Conservation (phyloP, 1,139 yeast species). For the Suhomyces maxii region DNA sequence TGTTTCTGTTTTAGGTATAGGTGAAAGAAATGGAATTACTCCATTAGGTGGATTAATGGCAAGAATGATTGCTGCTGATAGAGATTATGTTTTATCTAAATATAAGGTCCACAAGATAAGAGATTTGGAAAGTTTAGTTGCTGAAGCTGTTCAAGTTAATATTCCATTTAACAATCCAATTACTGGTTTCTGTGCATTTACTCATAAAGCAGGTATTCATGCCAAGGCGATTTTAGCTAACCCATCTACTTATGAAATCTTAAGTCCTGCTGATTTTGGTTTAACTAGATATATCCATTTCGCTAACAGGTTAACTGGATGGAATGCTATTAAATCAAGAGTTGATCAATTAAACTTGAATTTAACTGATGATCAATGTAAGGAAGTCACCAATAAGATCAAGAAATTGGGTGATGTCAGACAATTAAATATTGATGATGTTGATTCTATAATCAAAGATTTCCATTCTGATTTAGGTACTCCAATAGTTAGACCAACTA, state of each 20-base stretch:
- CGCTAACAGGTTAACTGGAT: slow-evolving; percentile 96
- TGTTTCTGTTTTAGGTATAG: slow-evolving; percentile 94
- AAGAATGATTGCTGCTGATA: slow-evolving; percentile 97
- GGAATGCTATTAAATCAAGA: slow-evolving; percentile 98
- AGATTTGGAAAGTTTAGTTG: slow-evolving; percentile 93
- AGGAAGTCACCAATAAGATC: slow-evolving; percentile 91
- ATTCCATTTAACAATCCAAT: slow-evolving; percentile 98
- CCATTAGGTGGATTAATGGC: slow-evolving; percentile 99
- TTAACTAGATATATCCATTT: slow-evolving; percentile 93
- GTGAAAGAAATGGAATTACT: slow-evolving; percentile 98
- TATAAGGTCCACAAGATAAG: slow-evolving; percentile 95
- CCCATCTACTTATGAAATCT: slow-evolving; percentile 96
- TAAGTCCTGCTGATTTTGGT: slow-evolving; percentile 94
- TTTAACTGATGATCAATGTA: slow-evolving; percentile 88
- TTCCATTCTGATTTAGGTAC: slow-evolving; percentile 69
- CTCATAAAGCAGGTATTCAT: slow-evolving; percentile 99
- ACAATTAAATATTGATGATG: slow-evolving; percentile 93
- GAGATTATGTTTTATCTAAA: slow-evolving; percentile 92
- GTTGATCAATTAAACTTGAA: slow-evolving; percentile 94
- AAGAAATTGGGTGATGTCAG: slow-evolving; percentile 94
- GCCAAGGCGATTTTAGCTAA: slow-evolving; percentile 98
- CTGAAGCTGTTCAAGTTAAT: slow-evolving; percentile 95
- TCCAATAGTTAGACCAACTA: slow-evolving; percentile 23
- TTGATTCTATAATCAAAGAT: slow-evolving; percentile 93
- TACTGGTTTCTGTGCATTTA: slow-evolving; percentile 98